These are phyloP conservation scores for Diaporthe batatas DNA, from an alignment of 2,329 filamentous ascomycete genomes.

Conservation along the genomic window DNA sequence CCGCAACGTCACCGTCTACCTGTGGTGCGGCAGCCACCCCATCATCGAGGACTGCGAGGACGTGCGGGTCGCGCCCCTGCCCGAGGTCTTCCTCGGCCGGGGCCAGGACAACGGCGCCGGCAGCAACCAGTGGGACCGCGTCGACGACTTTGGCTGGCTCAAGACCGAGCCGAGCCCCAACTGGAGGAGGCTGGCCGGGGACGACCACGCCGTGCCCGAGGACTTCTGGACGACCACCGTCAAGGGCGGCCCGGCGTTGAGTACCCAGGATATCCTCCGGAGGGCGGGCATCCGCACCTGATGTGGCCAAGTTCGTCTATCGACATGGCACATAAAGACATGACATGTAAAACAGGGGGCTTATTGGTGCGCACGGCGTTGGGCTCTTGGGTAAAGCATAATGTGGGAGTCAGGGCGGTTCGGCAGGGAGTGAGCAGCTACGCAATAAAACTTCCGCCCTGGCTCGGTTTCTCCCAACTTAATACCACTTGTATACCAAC, in stretches of 20 bases:
- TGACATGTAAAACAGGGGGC: constrained; percentile 1
- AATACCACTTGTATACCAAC: not conserved
- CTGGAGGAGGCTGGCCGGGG: constrained; percentile 78
- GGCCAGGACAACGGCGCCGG: constrained; percentile 49
- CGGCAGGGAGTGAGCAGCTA: not conserved
- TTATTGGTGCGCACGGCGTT: constrained; percentile 24
- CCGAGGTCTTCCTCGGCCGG: constrained; percentile 52
- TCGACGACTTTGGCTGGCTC: constrained; percentile 98
- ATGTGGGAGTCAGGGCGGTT: not conserved
- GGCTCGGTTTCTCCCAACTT: not conserved
- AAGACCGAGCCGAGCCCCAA: constrained; percentile 89
- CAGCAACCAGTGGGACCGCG: constrained; percentile 85
- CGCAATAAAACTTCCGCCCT: not conserved
- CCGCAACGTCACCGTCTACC: constrained; percentile 83
- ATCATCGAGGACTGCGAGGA: constrained; percentile 91
- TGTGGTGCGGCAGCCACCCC: constrained; percentile 84
- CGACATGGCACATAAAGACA: not conserved
- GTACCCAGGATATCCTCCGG: constrained; percentile 75
- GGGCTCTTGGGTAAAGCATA: constrained; percentile 23
- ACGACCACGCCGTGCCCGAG: constrained; percentile 60
- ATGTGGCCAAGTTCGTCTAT: constrained; percentile 17
- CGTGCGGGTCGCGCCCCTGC: constrained; percentile 84
- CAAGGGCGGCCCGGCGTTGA: constrained; percentile 71
- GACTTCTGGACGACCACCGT: constrained; percentile 78
- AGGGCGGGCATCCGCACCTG: constrained; percentile 57